Conservation (phyloP, 2,329 filamentous ascomycete species). For the Cercospora berteroae region DNA sequence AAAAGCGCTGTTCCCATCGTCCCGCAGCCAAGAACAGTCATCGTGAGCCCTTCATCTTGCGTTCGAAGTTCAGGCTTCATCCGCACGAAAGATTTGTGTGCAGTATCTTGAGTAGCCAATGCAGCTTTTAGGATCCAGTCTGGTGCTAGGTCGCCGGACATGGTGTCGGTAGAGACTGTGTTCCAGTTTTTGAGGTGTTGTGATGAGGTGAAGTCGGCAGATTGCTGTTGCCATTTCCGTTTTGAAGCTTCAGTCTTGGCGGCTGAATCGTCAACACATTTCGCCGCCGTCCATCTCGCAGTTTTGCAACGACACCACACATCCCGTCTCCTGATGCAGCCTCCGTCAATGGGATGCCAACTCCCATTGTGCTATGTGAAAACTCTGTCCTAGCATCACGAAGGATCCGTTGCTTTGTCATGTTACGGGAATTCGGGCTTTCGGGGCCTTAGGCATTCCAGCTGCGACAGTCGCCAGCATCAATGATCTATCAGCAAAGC, state of each 20-base stretch:
- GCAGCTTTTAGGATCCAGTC: conserved; percentile 36
- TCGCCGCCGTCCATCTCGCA: neutral
- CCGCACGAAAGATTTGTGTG: conserved; percentile 26
- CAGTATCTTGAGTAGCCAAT: conserved; percentile 30
- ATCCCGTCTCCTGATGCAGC: neutral
- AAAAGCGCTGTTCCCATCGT: conserved; percentile 85
- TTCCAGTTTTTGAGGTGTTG: neutral
- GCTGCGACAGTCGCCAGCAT: neutral
- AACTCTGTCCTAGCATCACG: too few relatives aligned
- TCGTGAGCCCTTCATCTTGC: conserved; percentile 54
- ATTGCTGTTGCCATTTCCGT: neutral
- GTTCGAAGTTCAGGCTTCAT: conserved; percentile 25
- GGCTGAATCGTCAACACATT: neutral
- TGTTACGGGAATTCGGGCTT: conserved; percentile 4
- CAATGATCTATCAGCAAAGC: neutral
- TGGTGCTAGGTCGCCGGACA: conserved; percentile 31
- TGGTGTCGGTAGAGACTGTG: conserved; percentile 10
- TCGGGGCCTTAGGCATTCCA: conserved; percentile 10
- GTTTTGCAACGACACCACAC: neutral
- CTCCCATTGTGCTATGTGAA: too few relatives aligned
- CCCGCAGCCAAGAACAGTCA: conserved; percentile 82
- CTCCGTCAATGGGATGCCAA: too few relatives aligned
- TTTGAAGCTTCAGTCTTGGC: neutral
- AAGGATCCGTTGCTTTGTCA: conserved; percentile 8
- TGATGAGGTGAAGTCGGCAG: neutral